These are phyloP conservation scores for Deinandra increscens DNA, from an alignment of 129 eudicot species.

Conservation along the genomic window DNA sequence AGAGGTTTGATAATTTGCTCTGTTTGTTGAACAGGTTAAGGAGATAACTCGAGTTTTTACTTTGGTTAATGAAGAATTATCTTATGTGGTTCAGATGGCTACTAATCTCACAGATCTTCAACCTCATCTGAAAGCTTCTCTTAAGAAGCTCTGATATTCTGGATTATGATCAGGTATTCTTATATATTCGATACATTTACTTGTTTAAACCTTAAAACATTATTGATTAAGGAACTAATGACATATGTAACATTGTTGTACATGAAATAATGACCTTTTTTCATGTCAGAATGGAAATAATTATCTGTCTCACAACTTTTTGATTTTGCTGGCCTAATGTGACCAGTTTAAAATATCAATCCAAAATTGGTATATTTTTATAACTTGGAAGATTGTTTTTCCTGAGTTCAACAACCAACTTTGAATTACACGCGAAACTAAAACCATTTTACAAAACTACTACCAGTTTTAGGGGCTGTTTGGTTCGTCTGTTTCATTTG, in stretches of 20 bases:
- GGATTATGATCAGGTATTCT: constrained; percentile 25
- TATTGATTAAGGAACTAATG: not conserved
- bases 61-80: constrained; percentile 45
- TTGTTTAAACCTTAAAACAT: not conserved
- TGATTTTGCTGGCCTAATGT: not conserved
- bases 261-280: not conserved
- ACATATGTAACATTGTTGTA: not conserved
- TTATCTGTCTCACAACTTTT: not conserved
- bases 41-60: constrained; percentile 59
- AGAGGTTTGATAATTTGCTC: constrained; percentile 2
- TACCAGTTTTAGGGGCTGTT: too few species aligned
- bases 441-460: too few species aligned
- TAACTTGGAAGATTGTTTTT: too few species aligned
- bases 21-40: constrained; percentile 49
- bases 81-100: constrained; percentile 65
- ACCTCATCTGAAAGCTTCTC: constrained; percentile 61
- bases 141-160: constrained; percentile 48
- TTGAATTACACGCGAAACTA: too few species aligned
- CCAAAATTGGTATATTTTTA: too few species aligned
- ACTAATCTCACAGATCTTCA: constrained; percentile 46
- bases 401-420: too few species aligned
- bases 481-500: too few species aligned
- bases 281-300: not conserved
- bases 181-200: constrained; percentile 5
- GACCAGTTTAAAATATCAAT: not conserved